Base-by-base conservation (phyloP, 352 stramenopile genomes). In the Phytopythium montanum region DNA sequence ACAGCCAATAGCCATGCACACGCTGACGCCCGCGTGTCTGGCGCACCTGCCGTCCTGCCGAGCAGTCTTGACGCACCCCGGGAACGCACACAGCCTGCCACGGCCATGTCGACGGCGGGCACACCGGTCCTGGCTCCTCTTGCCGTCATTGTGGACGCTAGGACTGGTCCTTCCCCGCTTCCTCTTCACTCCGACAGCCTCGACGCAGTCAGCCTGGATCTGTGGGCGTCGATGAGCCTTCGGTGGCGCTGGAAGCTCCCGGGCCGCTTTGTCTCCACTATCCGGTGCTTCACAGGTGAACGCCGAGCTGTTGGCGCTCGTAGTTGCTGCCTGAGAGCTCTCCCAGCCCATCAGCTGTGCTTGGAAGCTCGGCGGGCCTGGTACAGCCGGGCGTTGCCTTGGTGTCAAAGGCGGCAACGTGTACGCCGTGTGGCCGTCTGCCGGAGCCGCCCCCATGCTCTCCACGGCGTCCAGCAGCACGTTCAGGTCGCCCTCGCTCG, bases 51-150 rank as follows among this genome's bases (percentile, higher is more conserved):
- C 75, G 62, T 82, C 66, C 18, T 81, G 83, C 58, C 94, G 87
- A 39, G 81, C 79, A 29, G 80, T 78, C 77, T 95, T 95, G 70
- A 79, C 84, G 70, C 87, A 96, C 34, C 82, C 84, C 49, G 87
- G 74, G 48, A 86, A 78, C 38, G 73, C 75, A 61, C 87, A 96
- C 55, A 84, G 67, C 71, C 91, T 90, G 54, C 83, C 85, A 55
- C 85, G 85, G 28, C 87, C 87, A 59, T 95, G 87, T 28, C 71
- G 78, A 31, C 87, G 83, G 62, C 87, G 95, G 48, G 78, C 80
- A 3, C 84, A 80, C 57, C 80, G 77, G 36, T 77, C 75, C 65
- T 95, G 81, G 31, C 76, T 87, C 51, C 76, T 79, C 60, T 66
- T 72, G 19, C 60, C 64, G 36, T 81, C 92, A 13, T 70, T 73